phyloP scores from a whole-genome alignment of 1,284 basidiomycete species.

The Papiliotrema fonsecae region DNA sequence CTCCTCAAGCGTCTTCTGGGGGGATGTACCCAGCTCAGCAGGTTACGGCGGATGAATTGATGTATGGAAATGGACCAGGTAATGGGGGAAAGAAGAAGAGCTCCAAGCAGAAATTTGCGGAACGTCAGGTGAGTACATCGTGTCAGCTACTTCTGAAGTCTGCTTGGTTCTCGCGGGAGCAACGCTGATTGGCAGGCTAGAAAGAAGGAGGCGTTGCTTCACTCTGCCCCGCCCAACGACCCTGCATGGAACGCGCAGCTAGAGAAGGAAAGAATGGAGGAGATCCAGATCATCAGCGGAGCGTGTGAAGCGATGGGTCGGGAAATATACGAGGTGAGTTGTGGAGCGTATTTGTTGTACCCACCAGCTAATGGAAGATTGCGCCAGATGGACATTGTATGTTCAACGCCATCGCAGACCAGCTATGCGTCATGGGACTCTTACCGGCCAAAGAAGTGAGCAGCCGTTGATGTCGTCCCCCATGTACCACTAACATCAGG shows the following conservation, averaged over 20 bases:
- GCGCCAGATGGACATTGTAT: constrained; percentile 93
- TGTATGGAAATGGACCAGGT: constrained; percentile 3
- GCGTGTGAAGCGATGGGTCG: constrained; percentile 66
- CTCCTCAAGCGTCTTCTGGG: background rate
- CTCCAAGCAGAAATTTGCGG: constrained; percentile 65
- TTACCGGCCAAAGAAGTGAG: constrained; percentile 31
- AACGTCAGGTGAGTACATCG: constrained; percentile 60
- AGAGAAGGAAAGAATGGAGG: constrained; percentile 64
- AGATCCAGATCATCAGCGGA: constrained; percentile 63
- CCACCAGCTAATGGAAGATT: constrained; percentile 55
- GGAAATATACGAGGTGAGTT: constrained; percentile 64
- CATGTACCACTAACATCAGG: constrained; percentile 15
- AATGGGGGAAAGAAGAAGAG: constrained; percentile 57
- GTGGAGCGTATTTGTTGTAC: background rate
- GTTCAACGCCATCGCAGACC: constrained; percentile 88
- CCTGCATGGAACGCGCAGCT: constrained; percentile 61
- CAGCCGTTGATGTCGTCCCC: too few species aligned
- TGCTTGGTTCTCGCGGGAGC: background rate
- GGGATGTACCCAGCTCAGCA: constrained; percentile 9
- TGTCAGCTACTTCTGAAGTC: background rate
- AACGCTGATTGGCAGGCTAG: constrained; percentile 56
- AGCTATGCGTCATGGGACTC: constrained; percentile 46
- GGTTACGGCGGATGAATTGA: constrained; percentile 4
- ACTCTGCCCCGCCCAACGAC: constrained; percentile 58
- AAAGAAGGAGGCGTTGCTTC: constrained; percentile 66